These are phyloP conservation scores for Lepraria neglecta DNA, from an alignment of 495 filamentous ascomycete genomes.

Conservation along the genomic window DNA sequence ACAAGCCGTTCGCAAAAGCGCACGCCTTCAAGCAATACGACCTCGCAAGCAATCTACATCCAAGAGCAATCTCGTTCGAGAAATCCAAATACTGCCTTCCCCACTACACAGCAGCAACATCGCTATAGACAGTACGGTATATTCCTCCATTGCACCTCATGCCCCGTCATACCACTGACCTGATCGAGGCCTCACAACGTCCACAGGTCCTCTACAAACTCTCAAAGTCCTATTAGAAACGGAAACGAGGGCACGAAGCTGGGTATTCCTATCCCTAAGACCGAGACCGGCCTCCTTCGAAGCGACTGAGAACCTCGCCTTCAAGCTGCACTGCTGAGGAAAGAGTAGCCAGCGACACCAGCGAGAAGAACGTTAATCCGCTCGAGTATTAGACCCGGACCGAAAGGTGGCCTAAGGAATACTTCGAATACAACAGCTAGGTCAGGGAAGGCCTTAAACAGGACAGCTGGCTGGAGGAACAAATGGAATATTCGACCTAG, in stretches of 20 bases:
- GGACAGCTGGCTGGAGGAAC: slow-evolving; percentile 17
- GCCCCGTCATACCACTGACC: no score
- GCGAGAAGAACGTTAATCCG: slow-evolving; percentile 3
- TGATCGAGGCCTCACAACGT: no score
- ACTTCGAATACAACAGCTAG: slow-evolving; percentile 20
- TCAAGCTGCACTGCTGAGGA: neutral
- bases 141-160: no score
- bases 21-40: slow-evolving; percentile 21
- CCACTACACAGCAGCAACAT: slow-evolving; percentile 19
- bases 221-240: no score
- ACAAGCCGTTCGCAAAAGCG: slow-evolving; percentile 22
- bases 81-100: slow-evolving; percentile 10
- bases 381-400: slow-evolving; percentile 16
- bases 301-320: no score
- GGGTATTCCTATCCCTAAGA: no score
- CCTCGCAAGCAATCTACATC: slow-evolving; percentile 19
- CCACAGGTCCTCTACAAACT: no score
- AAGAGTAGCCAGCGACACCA: slow-evolving; percentile 1
- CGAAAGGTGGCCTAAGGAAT: slow-evolving; percentile 21
- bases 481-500: no score
- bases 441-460: slow-evolving; percentile 22
- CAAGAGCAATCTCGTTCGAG: neutral
- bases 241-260: no score
- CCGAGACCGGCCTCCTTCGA: no score
- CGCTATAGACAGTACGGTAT: neutral